Conservation (phyloP, 345 rosid genomes). For the Aquilaria sinensis region DNA sequence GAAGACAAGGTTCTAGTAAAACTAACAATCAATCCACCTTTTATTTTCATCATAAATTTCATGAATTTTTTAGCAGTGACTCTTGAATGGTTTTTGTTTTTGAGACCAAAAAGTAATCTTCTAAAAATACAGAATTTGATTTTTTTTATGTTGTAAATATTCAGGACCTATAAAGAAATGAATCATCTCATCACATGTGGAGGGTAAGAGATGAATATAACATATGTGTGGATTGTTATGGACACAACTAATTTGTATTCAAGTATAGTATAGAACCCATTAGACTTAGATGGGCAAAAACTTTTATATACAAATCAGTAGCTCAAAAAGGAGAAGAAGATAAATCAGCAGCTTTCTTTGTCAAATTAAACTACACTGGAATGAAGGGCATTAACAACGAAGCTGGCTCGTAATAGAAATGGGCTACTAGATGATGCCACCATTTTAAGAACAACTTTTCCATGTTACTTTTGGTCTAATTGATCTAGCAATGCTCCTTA, state of each 20-base stretch:
- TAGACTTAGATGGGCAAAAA: too few relatives aligned
- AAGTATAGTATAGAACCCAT: background rate
- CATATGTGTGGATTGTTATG: background rate
- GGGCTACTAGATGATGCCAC: slow-evolving; percentile 96
- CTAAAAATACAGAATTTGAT: background rate
- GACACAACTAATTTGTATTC: slow-evolving; percentile 1
- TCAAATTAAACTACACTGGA: slow-evolving; percentile 33
- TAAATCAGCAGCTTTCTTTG: background rate
- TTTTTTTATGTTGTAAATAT: background rate
- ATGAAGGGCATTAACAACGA: slow-evolving; percentile 46
- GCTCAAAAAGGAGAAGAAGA: slow-evolving; percentile 15
- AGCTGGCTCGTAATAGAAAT: slow-evolving; percentile 46
- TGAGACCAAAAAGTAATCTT: background rate
- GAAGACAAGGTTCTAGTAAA: too few relatives aligned
- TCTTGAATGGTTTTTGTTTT: too few relatives aligned
- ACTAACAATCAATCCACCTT: too few relatives aligned
- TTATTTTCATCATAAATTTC: too few relatives aligned
- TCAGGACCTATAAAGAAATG: background rate
- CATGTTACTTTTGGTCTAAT: slow-evolving; percentile 1
- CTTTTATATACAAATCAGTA: background rate
- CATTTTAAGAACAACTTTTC: slow-evolving; percentile 48
- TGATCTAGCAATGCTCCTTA: slow-evolving; percentile 21
- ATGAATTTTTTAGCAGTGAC: too few relatives aligned
- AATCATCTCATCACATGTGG: too few relatives aligned
- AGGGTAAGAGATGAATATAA: background rate